Evolutionary conservation across 306 rosid genomes (phyloP).

Genomic region (Cucumis sativus): Cucumber_9930_V3 NC_026661.2:11511001-11511500

Average conservation of each 20-base stretch:
- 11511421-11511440: neutral
- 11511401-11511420: conserved; percentile 3
- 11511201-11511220: neutral
- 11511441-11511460: neutral
- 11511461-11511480: neutral
- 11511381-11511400: conserved; percentile 3
- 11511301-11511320: neutral
- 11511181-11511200: neutral
- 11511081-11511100: conserved; percentile 2
- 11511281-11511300: neutral
- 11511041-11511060: neutral
- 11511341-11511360: neutral
- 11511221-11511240: neutral
- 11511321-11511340: neutral
- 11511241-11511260: no score
- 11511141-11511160: no score
- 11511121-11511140: neutral
- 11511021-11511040: neutral
- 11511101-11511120: neutral
- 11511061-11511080: neutral
- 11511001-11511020: neutral
- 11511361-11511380: conserved; percentile 5
- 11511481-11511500: conserved; percentile 5
- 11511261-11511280: conserved; percentile 1
- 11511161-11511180: neutral